A percentile compares a stretch with the other conserved stretches of the same genome.
phyloP scores from a whole-genome alignment of 2,329 filamentous ascomycete genomes.

The Arthrinium puccinioides region DNA sequence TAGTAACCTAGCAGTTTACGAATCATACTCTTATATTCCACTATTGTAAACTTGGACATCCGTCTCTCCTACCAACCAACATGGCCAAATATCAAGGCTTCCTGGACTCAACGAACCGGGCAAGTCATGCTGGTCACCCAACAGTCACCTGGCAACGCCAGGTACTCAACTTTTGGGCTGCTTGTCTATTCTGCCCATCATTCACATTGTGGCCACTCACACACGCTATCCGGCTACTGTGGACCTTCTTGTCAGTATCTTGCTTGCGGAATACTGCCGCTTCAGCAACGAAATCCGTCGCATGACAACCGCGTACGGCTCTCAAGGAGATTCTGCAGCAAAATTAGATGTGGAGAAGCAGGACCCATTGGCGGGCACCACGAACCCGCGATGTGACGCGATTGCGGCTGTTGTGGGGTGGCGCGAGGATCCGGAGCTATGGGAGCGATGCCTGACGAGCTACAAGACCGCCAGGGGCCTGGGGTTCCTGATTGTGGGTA shows the following conservation, averaged over 20 bases:
- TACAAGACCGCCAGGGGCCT: slow-evolving; percentile 17
- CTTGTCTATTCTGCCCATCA: background rate
- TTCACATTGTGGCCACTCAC: background rate
- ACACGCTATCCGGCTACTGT: background rate
- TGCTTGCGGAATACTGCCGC: slow-evolving; percentile 2
- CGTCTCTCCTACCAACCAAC: no score
- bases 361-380: background rate
- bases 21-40: no score
- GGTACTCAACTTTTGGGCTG: background rate
- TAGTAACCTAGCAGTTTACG: no score
- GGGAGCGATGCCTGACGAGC: slow-evolving; percentile 18
- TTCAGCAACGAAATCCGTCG: background rate
- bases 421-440: slow-evolving; percentile 21
- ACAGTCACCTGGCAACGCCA: background rate
- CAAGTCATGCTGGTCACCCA: no score
- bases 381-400: background rate
- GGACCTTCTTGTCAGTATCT: background rate
- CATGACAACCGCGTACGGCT: background rate
- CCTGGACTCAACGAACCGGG: no score
- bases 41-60: no score
- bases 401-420: slow-evolving; percentile 18
- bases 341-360: background rate
- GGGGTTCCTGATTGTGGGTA: slow-evolving; percentile 18
- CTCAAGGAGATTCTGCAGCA: no score
- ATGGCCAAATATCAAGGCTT: no score